Base-by-base conservation (phyloP, 2,329 filamentous ascomycete genomes). In the Diaporthe eres region DNA sequence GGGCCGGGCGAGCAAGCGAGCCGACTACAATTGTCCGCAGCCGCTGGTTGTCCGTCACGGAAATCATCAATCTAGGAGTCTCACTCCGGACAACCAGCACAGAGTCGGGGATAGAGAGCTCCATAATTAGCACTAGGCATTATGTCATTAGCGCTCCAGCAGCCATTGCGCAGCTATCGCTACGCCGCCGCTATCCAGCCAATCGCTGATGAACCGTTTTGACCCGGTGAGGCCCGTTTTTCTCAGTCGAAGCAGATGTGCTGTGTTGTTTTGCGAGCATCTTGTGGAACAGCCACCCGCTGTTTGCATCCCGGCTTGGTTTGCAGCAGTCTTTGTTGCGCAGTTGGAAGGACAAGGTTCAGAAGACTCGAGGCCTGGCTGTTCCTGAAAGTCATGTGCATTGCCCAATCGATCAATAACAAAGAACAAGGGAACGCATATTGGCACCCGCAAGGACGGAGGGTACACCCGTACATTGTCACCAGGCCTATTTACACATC, bases 131-230 rank as follows among this genome's bases (percentile, higher is more conserved):
- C 65, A 70, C 34, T 70, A 39, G 72, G 63, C 75, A 74, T 71
- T 76, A 76, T 76, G 75, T 76, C 75, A 76, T 76, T 72, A 55
- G 65, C 65, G 37, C 58, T 42, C 58, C 42, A 39, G 28, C 72
- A 44, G 51, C 49, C 34, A 39, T 13, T 15, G 37, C 34, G 65
- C 49, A 70, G n/a, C 34, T 42, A 55, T 47, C 34, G 65, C 47
- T 65, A 51, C 57, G 71, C 75, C 71, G 63, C 44, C n/a, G 75
- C 44, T 71, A 70, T 28, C 71, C 75, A 74, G 71, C 75, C 75
- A 76, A 76, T 74, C 28, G 75, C 71, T 39, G 47, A 25, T n/a
- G 65, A 28, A 74, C 44, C 44, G 71, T 47, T 42, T 71, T 65
- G 65, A 70, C 65, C 65, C 65, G 65, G 49, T n/a, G 65, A 70